Evolutionary conservation across 257 asterid species (phyloP).

Genomic region (Penstemon newberryi): DNA sequence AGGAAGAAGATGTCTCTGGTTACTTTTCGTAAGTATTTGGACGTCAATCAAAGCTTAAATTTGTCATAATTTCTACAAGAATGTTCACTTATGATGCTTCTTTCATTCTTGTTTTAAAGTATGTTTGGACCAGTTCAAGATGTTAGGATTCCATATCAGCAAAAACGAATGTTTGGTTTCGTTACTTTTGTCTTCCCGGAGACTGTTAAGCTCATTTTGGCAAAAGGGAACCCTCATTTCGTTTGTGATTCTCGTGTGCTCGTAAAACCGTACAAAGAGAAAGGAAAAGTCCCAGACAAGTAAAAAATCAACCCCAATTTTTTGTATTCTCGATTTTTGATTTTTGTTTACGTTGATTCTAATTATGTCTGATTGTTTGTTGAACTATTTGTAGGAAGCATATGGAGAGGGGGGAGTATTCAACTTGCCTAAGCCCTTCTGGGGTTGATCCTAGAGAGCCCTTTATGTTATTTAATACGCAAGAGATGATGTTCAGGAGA

Average conservation of each 20-base stretch:
- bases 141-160: slow-evolving; percentile 95
- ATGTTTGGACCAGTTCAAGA: slow-evolving; percentile 92
- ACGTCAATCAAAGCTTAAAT: slow-evolving; percentile 3
- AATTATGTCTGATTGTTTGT: slow-evolving; percentile 8
- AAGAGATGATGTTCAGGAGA: slow-evolving; percentile 67
- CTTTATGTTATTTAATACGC: slow-evolving; percentile 59
- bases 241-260: slow-evolving; percentile 95
- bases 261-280: slow-evolving; percentile 93
- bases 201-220: slow-evolving; percentile 82
- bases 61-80: not conserved
- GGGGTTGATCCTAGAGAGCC: slow-evolving; percentile 69
- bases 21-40: slow-evolving; percentile 63
- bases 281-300: slow-evolving; percentile 85
- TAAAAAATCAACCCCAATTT: slow-evolving; percentile 20
- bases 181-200: slow-evolving; percentile 80
- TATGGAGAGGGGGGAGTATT: slow-evolving; percentile 64
- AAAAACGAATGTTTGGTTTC: slow-evolving; percentile 91
- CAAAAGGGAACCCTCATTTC: slow-evolving; percentile 93
- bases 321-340: not conserved
- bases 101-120: slow-evolving; percentile 38
- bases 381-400: slow-evolving; percentile 54
- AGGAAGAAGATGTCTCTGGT: slow-evolving; percentile 85
- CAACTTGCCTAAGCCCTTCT: slow-evolving; percentile 68
- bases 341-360: not conserved
- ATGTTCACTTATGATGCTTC: slow-evolving; percentile 22